Evolutionary conservation across 2,329 filamentous ascomycete genomes (phyloP).

Genomic region (Fusarium sp.): DNA sequence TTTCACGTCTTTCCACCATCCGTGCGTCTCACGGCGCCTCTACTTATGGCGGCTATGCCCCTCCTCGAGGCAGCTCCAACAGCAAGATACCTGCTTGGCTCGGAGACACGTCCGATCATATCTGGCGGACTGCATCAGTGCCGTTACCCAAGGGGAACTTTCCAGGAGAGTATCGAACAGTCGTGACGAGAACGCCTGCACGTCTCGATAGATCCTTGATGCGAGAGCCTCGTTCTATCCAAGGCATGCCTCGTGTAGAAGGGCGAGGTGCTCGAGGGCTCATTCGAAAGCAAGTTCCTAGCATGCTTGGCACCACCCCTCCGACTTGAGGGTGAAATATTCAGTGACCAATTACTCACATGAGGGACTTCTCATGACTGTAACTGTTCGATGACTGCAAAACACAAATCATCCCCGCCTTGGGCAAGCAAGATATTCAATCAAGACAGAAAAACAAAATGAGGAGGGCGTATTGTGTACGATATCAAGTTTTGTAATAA

Average conservation of each 20-base stretch:
- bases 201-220: constrained; percentile 87
- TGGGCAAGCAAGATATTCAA: neutral
- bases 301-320: constrained; percentile 56
- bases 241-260: constrained; percentile 78
- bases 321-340: constrained; percentile 44
- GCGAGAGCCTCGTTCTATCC: constrained; percentile 90
- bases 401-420: neutral
- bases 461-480: constrained; percentile 32
- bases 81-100: constrained; percentile 68
- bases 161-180: constrained; percentile 68
- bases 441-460: constrained; percentile 15
- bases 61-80: constrained; percentile 45
- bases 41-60: constrained; percentile 50
- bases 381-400: neutral
- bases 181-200: constrained; percentile 75
- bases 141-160: constrained; percentile 70
- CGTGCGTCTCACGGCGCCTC: constrained; percentile 64
- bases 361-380: neutral
- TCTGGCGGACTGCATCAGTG: constrained; percentile 76
- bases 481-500: constrained; percentile 43
- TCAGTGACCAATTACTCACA: neutral
- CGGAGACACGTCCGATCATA: constrained; percentile 77
- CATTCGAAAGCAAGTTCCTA: constrained; percentile 65
- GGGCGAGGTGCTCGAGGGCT: constrained; percentile 60
- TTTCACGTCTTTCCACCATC: constrained; percentile 69